Evolutionary conservation across 2,329 filamentous ascomycete genomes (phyloP).

Genomic region (Ceratocystis alfenasii): DNA sequence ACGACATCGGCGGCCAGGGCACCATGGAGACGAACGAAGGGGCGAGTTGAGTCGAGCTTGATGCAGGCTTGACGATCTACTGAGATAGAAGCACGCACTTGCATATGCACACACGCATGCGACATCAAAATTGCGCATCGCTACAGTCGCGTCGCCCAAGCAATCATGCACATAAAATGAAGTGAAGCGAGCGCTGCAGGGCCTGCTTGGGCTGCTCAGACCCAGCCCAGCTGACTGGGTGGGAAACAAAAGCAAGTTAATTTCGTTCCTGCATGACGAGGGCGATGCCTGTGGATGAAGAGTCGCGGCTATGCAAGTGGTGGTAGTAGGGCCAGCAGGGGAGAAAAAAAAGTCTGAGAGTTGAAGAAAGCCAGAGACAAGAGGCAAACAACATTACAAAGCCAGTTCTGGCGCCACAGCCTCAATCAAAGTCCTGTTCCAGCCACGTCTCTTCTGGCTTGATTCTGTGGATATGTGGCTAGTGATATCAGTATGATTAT

Average conservation of each 20-base stretch:
- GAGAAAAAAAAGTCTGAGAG: neutral
- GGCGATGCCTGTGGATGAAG: neutral
- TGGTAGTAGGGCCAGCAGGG: neutral
- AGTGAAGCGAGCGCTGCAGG: no score
- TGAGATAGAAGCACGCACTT: neutral
- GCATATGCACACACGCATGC: neutral
- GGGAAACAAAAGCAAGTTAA: slow-evolving; percentile 3
- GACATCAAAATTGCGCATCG: neutral
- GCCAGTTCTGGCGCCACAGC: neutral
- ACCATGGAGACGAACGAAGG: neutral
- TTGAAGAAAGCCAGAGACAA: neutral
- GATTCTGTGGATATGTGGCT: neutral
- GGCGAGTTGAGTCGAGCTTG: no score
- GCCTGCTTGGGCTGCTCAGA: neutral
- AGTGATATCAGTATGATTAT: neutral
- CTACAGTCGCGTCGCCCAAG: slow-evolving; percentile 5
- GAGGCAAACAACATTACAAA: neutral
- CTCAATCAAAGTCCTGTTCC: neutral
- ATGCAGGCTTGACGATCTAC: neutral
- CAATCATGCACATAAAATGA: slow-evolving; percentile 4
- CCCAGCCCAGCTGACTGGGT: neutral
- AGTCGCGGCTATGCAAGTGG: no score
- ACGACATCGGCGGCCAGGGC: neutral
- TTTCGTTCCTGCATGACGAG: slow-evolving; percentile 6
- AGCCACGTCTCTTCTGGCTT: neutral